Conservation (phyloP, 768 basidiomycete species). For the Dentipellis sp. region DNA sequence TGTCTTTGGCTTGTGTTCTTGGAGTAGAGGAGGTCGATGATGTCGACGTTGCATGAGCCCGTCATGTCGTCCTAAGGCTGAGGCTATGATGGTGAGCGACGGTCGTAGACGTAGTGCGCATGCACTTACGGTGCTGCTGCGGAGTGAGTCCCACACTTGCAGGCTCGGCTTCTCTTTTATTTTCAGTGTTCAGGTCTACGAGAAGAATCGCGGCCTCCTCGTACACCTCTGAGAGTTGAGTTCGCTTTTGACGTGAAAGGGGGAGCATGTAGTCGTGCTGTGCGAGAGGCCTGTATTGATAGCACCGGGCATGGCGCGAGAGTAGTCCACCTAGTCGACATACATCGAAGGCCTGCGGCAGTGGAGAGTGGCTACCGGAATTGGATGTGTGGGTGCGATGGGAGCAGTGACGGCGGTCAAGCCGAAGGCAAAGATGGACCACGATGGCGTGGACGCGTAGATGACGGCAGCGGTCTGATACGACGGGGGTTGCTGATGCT, state of each 20-base stretch:
- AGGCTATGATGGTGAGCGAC: too few relatives aligned
- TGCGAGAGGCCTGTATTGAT: not conserved
- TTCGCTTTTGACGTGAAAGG: slow-evolving; percentile 50
- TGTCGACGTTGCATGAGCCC: slow-evolving; percentile 35
- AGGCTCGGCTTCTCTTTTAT: slow-evolving; percentile 53
- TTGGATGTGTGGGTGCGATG: slow-evolving; percentile 21
- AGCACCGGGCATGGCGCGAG: slow-evolving; percentile 52
- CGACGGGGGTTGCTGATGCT: not conserved
- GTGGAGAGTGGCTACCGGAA: not conserved
- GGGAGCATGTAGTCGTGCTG: too few relatives aligned
- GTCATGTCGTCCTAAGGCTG: slow-evolving; percentile 44
- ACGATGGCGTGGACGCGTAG: slow-evolving; percentile 18
- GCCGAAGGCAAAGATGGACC: slow-evolving; percentile 41
- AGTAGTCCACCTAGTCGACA: slow-evolving; percentile 59
- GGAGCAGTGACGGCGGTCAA: slow-evolving; percentile 42
- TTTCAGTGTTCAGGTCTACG: slow-evolving; percentile 58
- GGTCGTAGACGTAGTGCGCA: too few relatives aligned
- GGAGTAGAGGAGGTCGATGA: slow-evolving; percentile 20
- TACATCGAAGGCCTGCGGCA: slow-evolving; percentile 61
- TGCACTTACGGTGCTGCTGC: slow-evolving; percentile 22
- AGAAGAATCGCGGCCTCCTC: slow-evolving; percentile 61
- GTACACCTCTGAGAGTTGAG: slow-evolving; percentile 55
- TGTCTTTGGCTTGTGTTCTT: slow-evolving; percentile 19
- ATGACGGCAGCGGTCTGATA: slow-evolving; percentile 15
- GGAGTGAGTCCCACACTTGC: slow-evolving; percentile 70